A percentile compares a stretch with the other conserved stretches of the same genome.
Evolutionary conservation across 164 flowering plant species (phyloP).

Genomic region (Magnolia sinica): DNA sequence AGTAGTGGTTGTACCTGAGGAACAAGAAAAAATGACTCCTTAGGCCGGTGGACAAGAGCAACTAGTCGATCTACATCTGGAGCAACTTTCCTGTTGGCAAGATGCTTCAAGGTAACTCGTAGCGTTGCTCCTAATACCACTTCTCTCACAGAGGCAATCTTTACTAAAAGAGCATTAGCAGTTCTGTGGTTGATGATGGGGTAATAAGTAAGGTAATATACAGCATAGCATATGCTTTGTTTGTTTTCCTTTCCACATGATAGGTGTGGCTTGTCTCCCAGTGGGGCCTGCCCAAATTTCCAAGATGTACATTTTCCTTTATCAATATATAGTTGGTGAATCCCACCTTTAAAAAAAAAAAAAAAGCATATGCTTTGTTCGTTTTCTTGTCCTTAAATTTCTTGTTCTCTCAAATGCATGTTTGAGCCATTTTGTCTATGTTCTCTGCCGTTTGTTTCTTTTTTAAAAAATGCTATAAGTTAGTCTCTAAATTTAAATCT

Average conservation of each 20-base stretch:
- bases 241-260: no score
- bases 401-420: background rate
- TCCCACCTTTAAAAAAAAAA: no score
- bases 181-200: conserved; percentile 69
- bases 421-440: background rate
- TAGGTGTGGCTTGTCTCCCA: no score
- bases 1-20: conserved; percentile 55
- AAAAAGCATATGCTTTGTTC: background rate
- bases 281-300: no score
- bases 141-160: conserved; percentile 91
- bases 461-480: background rate
- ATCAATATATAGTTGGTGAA: no score
- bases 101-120: conserved; percentile 59
- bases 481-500: no score
- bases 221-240: background rate
- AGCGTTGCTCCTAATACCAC: conserved; percentile 94
- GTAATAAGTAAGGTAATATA: conserved; percentile 54
- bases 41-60: conserved; percentile 90
- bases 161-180: conserved; percentile 69
- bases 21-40: conserved; percentile 79
- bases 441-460: background rate
- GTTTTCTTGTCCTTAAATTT: background rate
- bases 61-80: conserved; percentile 58
- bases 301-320: no score
- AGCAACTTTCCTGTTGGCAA: conserved; percentile 60